Evolutionary conservation across 495 filamentous ascomycete species (phyloP).

Genomic region (Daldinia grandis): DNA sequence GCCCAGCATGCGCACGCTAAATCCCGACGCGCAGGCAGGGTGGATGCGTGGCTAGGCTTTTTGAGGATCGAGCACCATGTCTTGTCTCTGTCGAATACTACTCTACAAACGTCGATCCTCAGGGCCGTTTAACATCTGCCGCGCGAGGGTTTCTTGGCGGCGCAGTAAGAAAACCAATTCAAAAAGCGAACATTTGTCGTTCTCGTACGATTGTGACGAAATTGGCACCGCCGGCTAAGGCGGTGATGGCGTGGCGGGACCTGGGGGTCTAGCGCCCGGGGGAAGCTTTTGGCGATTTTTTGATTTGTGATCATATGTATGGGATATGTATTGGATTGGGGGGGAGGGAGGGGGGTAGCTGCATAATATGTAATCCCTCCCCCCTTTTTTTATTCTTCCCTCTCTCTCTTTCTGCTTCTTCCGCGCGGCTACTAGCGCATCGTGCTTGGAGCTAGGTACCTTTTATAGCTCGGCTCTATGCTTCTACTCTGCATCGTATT

Average conservation of each 20-base stretch:
- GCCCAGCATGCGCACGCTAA: not conserved
- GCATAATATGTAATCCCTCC: slow-evolving; percentile 4
- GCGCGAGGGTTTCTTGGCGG: not conserved
- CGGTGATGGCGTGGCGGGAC: not conserved
- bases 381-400: slow-evolving; percentile 9
- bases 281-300: slow-evolving; percentile 26
- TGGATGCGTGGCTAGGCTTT: not conserved
- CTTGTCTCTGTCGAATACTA: no score
- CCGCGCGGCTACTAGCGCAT: not conserved
- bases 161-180: not conserved
- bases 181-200: not conserved
- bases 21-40: not conserved
- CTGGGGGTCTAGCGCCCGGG: not conserved
- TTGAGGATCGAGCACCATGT: not conserved
- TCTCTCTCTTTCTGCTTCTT: not conserved
- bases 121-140: not conserved
- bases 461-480: not conserved
- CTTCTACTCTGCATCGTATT: not conserved
- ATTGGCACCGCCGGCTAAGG: not conserved
- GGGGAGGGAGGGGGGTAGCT: no score
- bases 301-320: slow-evolving; percentile 42
- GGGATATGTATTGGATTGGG: no score
- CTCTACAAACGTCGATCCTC: not conserved
- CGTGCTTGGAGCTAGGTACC: not conserved
- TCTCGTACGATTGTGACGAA: slow-evolving; percentile 23